A percentile compares a stretch with the other conserved stretches of the same genome.
Conservation (phyloP, 2,329 filamentous ascomycete genomes). For the Fusarium haematococcum region DNA sequence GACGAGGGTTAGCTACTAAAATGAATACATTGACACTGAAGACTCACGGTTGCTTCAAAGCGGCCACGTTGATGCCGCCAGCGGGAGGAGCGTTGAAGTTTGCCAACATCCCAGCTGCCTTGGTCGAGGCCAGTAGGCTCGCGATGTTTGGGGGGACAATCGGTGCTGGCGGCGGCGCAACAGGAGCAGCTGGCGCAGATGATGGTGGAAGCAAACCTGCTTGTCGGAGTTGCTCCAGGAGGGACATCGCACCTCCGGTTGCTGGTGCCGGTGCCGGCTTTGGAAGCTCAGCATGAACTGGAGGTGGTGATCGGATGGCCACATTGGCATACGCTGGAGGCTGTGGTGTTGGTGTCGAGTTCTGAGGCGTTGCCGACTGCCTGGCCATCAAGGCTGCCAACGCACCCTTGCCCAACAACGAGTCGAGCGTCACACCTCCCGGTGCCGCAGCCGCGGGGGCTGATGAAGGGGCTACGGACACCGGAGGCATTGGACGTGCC, state of each 20-base stretch:
- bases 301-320: constrained; percentile 63
- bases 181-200: constrained; percentile 49
- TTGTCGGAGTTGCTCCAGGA: constrained; percentile 76
- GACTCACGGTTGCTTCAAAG: constrained; percentile 77
- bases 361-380: constrained; percentile 63
- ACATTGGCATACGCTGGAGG: constrained; percentile 50
- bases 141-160: constrained; percentile 52
- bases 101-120: constrained; percentile 36
- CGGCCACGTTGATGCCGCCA: constrained; percentile 72
- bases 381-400: constrained; percentile 69
- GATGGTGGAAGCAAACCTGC: constrained; percentile 71
- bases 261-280: constrained; percentile 44
- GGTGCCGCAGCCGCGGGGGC: constrained; percentile 48
- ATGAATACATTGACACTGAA: no score
- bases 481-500: constrained; percentile 50
- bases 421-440: constrained; percentile 64
- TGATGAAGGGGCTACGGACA: constrained; percentile 49
- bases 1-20: constrained; percentile 19
- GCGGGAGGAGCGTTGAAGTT: constrained; percentile 56
- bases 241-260: constrained; percentile 63
- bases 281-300: constrained; percentile 54
- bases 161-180: constrained; percentile 44
- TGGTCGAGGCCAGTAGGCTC: constrained; percentile 51
- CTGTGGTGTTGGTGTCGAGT: constrained; percentile 58
- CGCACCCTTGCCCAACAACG: constrained; percentile 69